Evolutionary conservation across 352 stramenopile species (phyloP).

Genomic region (Phytophthora ramorum): DNA sequence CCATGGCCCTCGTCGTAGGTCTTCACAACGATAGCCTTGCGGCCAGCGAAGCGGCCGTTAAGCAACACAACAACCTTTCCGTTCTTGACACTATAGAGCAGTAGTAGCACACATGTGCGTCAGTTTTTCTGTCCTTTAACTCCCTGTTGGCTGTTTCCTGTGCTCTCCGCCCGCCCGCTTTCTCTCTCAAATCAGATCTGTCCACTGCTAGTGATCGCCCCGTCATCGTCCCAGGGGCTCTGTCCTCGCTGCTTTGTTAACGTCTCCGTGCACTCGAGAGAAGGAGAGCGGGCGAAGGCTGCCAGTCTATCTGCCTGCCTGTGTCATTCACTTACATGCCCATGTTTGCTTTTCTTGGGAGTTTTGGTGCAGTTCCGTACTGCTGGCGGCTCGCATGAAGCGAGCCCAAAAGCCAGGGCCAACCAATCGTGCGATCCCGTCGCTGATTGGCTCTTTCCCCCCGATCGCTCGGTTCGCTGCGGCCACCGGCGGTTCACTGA

Average conservation of each 20-base stretch:
- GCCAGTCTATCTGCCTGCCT: neutral
- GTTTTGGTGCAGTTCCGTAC: constrained; percentile 90
- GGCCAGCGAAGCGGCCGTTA: constrained; percentile 98
- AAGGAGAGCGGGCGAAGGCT: neutral
- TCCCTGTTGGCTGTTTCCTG: constrained; percentile 9
- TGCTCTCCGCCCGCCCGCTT: constrained; percentile 6
- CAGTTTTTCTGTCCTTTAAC: constrained; percentile 13
- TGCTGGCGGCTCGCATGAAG: constrained; percentile 42
- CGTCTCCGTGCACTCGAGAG: constrained; percentile 6
- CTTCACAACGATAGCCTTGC: constrained; percentile 99
- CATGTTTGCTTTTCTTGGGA: constrained; percentile 82
- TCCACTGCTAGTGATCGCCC: neutral
- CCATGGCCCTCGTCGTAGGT: constrained; percentile 96
- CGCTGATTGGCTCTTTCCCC: constrained; percentile 44
- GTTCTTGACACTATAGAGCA: constrained; percentile 91
- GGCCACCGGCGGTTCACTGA: constrained; percentile 31
- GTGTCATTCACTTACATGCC: constrained; percentile 75
- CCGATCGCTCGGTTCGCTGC: constrained; percentile 35
- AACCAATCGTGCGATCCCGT: constrained; percentile 70
- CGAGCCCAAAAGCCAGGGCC: constrained; percentile 59
- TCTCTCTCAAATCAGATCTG: constrained; percentile 14
- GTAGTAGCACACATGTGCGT: constrained; percentile 14
- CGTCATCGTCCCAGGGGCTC: neutral
- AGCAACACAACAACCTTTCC: constrained; percentile 99
- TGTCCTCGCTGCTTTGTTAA: constrained; percentile 2